Evolutionary conservation across 306 rosid species (phyloP).

Genomic region (Cicer cuneatum): DNA sequence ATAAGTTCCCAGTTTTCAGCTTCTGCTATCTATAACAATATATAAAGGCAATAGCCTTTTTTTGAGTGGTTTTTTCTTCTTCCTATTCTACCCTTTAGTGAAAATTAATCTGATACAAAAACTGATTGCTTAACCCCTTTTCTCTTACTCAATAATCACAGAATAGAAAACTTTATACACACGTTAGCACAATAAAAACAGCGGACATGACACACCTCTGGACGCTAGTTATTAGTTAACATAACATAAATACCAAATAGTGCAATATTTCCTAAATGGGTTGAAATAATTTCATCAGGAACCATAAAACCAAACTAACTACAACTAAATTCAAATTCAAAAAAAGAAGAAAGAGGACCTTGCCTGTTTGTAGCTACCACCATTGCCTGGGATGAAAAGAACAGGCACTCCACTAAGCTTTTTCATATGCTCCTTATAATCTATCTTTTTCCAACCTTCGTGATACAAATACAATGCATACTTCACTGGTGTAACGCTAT

Average conservation of each 20-base stretch:
- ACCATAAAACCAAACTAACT: slow-evolving; percentile 15
- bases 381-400: slow-evolving; percentile 97
- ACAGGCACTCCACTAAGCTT: slow-evolving; percentile 88
- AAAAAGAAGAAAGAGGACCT: slow-evolving; percentile 57
- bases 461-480: slow-evolving; percentile 88
- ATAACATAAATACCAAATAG: slow-evolving; percentile 22
- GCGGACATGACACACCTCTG: no score
- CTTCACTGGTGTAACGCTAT: slow-evolving; percentile 60
- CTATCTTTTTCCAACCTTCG: slow-evolving; percentile 95
- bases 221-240: no score
- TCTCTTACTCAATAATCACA: no score
- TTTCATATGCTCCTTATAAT: slow-evolving; percentile 78
- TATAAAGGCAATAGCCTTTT: no score
- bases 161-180: no score
- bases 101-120: no score
- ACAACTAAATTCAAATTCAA: neutral
- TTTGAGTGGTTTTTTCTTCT: no score
- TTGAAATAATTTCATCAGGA: slow-evolving; percentile 23
- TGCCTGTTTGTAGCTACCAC: slow-evolving; percentile 99
- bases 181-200: no score
- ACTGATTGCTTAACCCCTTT: no score
- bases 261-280: slow-evolving; percentile 7
- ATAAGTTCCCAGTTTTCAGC: slow-evolving; percentile 22
- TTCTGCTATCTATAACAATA: neutral
- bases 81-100: no score